A percentile compares a stretch with the other conserved stretches of the same genome.
These are phyloP conservation scores for Phialophora macrospora DNA, from an alignment of 2,329 filamentous ascomycete species.

Conservation along the genomic window DNA sequence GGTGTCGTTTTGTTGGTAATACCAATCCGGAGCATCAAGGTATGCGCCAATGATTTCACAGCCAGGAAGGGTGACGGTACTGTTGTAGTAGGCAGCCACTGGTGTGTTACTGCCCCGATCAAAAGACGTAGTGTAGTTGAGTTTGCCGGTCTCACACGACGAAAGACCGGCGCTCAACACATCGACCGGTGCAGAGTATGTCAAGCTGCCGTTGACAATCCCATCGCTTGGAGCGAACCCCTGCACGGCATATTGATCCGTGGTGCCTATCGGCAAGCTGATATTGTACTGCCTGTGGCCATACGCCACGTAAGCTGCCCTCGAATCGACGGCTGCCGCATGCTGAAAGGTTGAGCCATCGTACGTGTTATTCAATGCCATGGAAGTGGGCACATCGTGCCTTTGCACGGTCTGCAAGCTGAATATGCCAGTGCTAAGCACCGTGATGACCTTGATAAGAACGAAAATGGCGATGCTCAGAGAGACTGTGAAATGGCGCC, in stretches of 20 bases:
- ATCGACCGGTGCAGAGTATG: slow-evolving; percentile 31
- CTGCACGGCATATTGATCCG: slow-evolving; percentile 24
- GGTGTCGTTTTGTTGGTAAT: slow-evolving; percentile 26
- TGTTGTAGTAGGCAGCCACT: slow-evolving; percentile 28
- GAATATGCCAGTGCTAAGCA: slow-evolving; percentile 33
- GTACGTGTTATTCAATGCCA: slow-evolving; percentile 31
- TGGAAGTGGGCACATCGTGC: slow-evolving; percentile 17
- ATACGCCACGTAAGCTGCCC: slow-evolving; percentile 28
- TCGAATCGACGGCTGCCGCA: slow-evolving; percentile 25
- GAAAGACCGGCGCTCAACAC: slow-evolving; percentile 28
- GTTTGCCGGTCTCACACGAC: slow-evolving; percentile 24
- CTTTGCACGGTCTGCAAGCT: slow-evolving; percentile 22
- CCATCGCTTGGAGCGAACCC: slow-evolving; percentile 21
- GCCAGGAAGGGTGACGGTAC: slow-evolving; percentile 25
- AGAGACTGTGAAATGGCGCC: slow-evolving; percentile 26
- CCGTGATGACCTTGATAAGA: slow-evolving; percentile 31
- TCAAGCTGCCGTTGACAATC: slow-evolving; percentile 28
- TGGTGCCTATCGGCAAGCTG: slow-evolving; percentile 28
- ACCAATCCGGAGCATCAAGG: slow-evolving; percentile 32
- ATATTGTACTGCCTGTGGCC: slow-evolving; percentile 29
- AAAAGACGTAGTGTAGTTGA: slow-evolving; percentile 21
- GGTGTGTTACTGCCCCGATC: slow-evolving; percentile 8
- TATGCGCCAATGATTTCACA: slow-evolving; percentile 30
- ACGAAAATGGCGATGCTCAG: slow-evolving; percentile 30
- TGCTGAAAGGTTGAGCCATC: slow-evolving; percentile 27